Conservation (phyloP, 805 yeast species). For the Wilhelminamyces savonicus region DNA sequence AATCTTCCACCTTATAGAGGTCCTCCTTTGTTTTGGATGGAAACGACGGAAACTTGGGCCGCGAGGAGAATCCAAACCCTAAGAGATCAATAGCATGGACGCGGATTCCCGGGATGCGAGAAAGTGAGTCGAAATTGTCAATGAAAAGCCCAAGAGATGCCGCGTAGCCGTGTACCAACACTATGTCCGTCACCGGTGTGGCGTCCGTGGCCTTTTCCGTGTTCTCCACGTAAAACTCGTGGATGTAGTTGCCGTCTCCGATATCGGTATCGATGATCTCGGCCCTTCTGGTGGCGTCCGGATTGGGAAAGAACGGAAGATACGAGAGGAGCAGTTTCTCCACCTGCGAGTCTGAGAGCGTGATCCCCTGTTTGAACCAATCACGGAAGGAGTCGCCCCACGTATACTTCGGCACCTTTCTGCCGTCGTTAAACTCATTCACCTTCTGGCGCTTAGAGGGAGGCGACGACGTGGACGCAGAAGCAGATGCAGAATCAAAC, state of each 20-base stretch:
- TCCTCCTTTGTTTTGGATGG: slow-evolving; percentile 25
- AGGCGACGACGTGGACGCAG: slow-evolving; percentile 3
- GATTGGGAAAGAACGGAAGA: slow-evolving; percentile 53
- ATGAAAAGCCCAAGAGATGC: slow-evolving; percentile 82
- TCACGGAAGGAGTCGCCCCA: slow-evolving; percentile 17
- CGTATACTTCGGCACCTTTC: slow-evolving; percentile 9
- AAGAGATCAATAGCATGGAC: slow-evolving; percentile 67
- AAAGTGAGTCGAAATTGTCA: slow-evolving; percentile 52
- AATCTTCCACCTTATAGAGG: slow-evolving; percentile 31
- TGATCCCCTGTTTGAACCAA: slow-evolving; percentile 30
- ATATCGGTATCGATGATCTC: slow-evolving; percentile 49
- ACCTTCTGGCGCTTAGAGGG: too few species aligned
- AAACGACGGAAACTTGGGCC: slow-evolving; percentile 41
- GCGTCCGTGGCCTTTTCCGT: slow-evolving; percentile 26
- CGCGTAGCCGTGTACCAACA: slow-evolving; percentile 88
- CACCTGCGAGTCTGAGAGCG: slow-evolving; percentile 25
- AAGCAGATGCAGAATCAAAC: too few species aligned
- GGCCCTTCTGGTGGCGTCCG: slow-evolving; percentile 42
- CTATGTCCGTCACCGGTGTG: slow-evolving; percentile 41
- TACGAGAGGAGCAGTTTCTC: slow-evolving; percentile 43
- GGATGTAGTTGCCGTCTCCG: slow-evolving; percentile 53
- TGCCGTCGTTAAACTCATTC: slow-evolving; percentile 14
- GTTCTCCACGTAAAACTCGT: slow-evolving; percentile 66
- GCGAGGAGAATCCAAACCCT: slow-evolving; percentile 65
- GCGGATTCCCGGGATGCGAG: slow-evolving; percentile 45